A percentile compares a stretch with the other conserved stretches of the same genome.
Evolutionary conservation across 2,329 filamentous ascomycete genomes (phyloP).

Genomic region (Blastomyces emzantsi): DNA sequence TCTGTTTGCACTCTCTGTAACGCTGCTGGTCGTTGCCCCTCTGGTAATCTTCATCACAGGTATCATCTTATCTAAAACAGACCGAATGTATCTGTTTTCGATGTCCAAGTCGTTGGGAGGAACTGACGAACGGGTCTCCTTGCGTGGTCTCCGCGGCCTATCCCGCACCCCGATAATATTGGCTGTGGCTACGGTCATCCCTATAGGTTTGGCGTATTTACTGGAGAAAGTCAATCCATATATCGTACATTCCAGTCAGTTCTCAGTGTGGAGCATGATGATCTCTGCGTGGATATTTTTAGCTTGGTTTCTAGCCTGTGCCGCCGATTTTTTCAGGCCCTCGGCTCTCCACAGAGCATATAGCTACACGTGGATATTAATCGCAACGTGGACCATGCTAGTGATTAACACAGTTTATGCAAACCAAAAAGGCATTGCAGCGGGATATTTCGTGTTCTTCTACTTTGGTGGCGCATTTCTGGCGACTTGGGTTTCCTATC

Average conservation of each 20-base stretch:
- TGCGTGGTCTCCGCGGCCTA: conserved; percentile 73
- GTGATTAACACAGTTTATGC: conserved; percentile 67
- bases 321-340: conserved; percentile 69
- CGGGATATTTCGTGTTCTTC: conserved; percentile 73
- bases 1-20: conserved; percentile 80
- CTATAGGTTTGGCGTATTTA: conserved; percentile 64
- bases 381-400: conserved; percentile 62
- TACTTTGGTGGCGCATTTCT: conserved; percentile 68
- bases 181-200: conserved; percentile 55
- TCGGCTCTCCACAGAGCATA: conserved; percentile 80
- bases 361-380: conserved; percentile 73
- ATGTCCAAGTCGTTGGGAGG: conserved; percentile 54
- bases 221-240: conserved; percentile 76
- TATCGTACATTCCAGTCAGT: conserved; percentile 83
- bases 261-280: conserved; percentile 83
- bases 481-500: conserved; percentile 62
- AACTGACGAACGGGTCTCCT: conserved; percentile 50
- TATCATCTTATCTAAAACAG: conserved; percentile 57
- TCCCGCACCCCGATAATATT: conserved; percentile 76
- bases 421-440: conserved; percentile 60
- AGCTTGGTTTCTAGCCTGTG: conserved; percentile 73
- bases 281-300: conserved; percentile 68
- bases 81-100: conserved; percentile 85
- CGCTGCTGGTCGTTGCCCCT: conserved; percentile 70
- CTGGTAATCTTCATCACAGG: conserved; percentile 61